These are phyloP conservation scores for Ogataea pini DNA, from an alignment of 805 yeast species.

Conservation along the genomic window DNA sequence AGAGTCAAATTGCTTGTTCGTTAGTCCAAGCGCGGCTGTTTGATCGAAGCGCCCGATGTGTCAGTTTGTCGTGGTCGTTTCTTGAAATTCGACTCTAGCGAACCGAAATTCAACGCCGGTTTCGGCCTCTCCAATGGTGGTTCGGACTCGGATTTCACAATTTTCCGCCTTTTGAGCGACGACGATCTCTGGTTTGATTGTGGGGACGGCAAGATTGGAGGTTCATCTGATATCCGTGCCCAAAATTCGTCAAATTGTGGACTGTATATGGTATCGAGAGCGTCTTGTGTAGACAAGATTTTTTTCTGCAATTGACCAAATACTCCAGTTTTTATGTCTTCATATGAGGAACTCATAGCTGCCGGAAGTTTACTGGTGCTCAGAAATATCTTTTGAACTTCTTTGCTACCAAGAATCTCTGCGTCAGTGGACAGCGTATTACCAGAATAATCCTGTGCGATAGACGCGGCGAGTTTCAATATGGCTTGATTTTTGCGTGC, in stretches of 20 bases:
- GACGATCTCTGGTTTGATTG: background rate
- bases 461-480: conserved; percentile 23
- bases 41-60: conserved; percentile 11
- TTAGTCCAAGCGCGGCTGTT: conserved; percentile 12
- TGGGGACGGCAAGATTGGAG: no score
- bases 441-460: conserved; percentile 24
- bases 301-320: background rate
- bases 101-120: background rate
- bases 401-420: conserved; percentile 21
- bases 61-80: conserved; percentile 7
- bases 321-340: conserved; percentile 5
- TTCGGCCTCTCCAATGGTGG: background rate
- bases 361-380: conserved; percentile 16
- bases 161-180: conserved; percentile 8
- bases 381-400: conserved; percentile 21
- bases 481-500: conserved; percentile 25
- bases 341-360: conserved; percentile 16
- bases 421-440: conserved; percentile 19
- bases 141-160: conserved; percentile 6
- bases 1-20: no score
- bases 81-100: conserved; percentile 6
- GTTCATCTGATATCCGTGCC: no score
- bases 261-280: conserved; percentile 2
- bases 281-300: background rate
- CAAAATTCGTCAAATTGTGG: conserved; percentile 5